These are phyloP conservation scores for Talaromyces sp. DNA, from an alignment of 2,329 filamentous ascomycete species.

Conservation along the genomic window DNA sequence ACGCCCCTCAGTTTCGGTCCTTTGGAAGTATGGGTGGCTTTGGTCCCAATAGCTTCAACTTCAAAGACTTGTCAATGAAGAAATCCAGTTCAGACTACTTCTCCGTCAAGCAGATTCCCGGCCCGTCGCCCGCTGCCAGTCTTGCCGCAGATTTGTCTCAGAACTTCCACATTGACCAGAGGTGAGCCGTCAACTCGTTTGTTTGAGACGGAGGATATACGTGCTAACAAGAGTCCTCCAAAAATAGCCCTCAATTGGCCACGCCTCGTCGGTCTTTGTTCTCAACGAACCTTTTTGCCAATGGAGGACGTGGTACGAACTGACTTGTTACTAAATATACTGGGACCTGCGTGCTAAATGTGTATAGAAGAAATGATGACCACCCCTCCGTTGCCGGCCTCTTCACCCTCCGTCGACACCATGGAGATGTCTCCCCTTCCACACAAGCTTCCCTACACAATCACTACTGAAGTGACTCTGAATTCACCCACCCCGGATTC, in stretches of 20 bases:
- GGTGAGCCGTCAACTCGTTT: slow-evolving; percentile 46
- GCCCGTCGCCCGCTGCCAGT: slow-evolving; percentile 85
- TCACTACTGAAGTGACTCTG: slow-evolving; percentile 55
- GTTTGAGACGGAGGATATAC: neutral
- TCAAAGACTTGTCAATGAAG: slow-evolving; percentile 69
- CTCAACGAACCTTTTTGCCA: slow-evolving; percentile 62
- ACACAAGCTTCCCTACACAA: slow-evolving; percentile 69
- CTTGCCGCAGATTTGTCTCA: slow-evolving; percentile 91
- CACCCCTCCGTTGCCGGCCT: slow-evolving; percentile 77
- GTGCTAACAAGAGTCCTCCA: slow-evolving; percentile 18
- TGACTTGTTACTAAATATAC: neutral
- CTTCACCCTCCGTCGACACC: slow-evolving; percentile 70
- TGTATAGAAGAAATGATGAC: slow-evolving; percentile 62
- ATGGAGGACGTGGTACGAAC: slow-evolving; percentile 53
- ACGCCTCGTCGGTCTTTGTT: slow-evolving; percentile 83
- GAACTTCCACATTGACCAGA: slow-evolving; percentile 94
- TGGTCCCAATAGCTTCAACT: slow-evolving; percentile 64
- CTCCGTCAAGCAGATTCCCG: slow-evolving; percentile 66
- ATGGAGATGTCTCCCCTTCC: slow-evolving; percentile 95
- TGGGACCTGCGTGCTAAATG: slow-evolving; percentile 17
- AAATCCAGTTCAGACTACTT: slow-evolving; percentile 71
- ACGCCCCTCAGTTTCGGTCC: slow-evolving; percentile 48
- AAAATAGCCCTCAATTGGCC: slow-evolving; percentile 67
- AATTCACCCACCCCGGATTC: slow-evolving; percentile 64
- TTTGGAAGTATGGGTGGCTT: slow-evolving; percentile 50